phyloP scores from a whole-genome alignment of 805 yeast genomes.

The Isabelozyma gotoi region DNA sequence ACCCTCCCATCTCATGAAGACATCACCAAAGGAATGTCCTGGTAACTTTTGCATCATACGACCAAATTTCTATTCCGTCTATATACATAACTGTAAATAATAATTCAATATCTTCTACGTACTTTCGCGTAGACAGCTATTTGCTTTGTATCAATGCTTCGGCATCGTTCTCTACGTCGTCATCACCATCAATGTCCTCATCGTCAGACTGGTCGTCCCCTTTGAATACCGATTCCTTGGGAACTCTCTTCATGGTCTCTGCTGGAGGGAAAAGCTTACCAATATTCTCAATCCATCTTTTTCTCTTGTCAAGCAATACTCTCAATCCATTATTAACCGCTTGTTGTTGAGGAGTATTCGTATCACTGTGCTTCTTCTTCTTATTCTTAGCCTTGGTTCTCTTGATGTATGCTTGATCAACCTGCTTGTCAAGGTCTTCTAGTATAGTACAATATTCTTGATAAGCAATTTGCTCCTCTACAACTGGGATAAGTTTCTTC shows the following conservation, averaged over 20 bases:
- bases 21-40: slow-evolving; percentile 42
- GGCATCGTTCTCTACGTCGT: slow-evolving; percentile 24
- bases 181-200: slow-evolving; percentile 33
- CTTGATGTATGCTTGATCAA: slow-evolving; percentile 89
- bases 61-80: no score
- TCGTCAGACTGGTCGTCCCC: slow-evolving; percentile 30
- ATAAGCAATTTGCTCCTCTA: slow-evolving; percentile 90
- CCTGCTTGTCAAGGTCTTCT: slow-evolving; percentile 94
- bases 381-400: slow-evolving; percentile 74
- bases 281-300: slow-evolving; percentile 84
- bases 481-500: slow-evolving; percentile 60
- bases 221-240: slow-evolving; percentile 58
- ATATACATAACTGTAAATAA: no score
- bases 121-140: no score
- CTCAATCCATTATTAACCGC: slow-evolving; percentile 77
- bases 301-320: slow-evolving; percentile 80
- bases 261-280: slow-evolving; percentile 77
- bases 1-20: slow-evolving; percentile 69
- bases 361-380: slow-evolving; percentile 50
- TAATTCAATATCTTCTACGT: no score
- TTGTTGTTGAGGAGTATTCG: slow-evolving; percentile 50
- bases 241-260: slow-evolving; percentile 75
- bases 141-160: slow-evolving; percentile 16
- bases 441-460: slow-evolving; percentile 88
- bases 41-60: slow-evolving; percentile 7